phyloP scores from a whole-genome alignment of 345 rosid species.

The Psidium friedrichsthalianum region DNA sequence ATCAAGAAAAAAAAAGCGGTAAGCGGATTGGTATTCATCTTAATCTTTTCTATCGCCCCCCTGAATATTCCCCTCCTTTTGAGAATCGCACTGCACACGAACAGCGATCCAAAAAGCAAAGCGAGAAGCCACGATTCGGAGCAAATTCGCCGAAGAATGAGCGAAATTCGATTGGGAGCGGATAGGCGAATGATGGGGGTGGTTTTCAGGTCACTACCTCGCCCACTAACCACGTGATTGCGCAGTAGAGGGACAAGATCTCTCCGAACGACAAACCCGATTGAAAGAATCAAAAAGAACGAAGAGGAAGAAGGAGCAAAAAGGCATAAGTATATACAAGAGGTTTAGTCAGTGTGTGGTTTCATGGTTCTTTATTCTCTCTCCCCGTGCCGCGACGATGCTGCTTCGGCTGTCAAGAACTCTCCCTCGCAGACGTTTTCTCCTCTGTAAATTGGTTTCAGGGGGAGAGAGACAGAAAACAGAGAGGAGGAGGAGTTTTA shows the following conservation, averaged over 20 bases:
- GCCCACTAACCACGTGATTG: background rate
- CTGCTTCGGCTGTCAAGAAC: background rate
- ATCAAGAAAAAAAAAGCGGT: background rate
- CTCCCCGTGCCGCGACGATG: background rate
- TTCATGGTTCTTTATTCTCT: background rate
- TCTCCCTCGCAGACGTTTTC: background rate
- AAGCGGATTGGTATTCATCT: background rate
- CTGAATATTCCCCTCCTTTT: background rate
- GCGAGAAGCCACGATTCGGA: background rate
- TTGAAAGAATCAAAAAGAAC: background rate
- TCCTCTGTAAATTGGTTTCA: background rate
- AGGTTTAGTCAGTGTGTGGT: background rate
- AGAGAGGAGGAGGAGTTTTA: background rate
- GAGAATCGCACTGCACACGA: background rate
- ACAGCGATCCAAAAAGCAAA: background rate
- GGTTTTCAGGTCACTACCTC: background rate
- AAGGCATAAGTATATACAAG: background rate
- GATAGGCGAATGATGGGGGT: background rate
- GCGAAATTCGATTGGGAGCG: background rate
- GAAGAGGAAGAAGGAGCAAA: background rate
- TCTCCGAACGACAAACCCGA: background rate
- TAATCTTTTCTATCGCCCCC: background rate
- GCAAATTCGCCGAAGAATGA: background rate
- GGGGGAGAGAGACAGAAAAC: background rate
- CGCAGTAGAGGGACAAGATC: background rate